These are phyloP conservation scores for Paraglomus occultum DNA, from an alignment of 192 early-diverging fungal species.

Conservation along the genomic window DNA sequence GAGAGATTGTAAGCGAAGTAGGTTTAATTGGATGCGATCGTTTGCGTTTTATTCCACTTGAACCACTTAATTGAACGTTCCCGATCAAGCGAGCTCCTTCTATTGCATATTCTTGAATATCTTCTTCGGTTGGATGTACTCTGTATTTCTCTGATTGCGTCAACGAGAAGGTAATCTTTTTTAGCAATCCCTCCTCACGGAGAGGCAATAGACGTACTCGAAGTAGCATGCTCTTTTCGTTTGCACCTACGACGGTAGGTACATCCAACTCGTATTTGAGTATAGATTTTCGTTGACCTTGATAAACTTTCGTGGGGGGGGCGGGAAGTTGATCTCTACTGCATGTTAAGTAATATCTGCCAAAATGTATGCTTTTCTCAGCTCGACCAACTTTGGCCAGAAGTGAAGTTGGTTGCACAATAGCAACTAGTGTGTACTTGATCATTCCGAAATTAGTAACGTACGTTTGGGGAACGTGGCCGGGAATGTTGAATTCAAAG, in stretches of 20 bases:
- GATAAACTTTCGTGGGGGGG: constrained; percentile 30
- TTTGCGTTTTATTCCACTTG: neutral
- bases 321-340: constrained; percentile 22
- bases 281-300: constrained; percentile 25
- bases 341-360: constrained; percentile 28
- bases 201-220: constrained; percentile 24
- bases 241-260: constrained; percentile 14
- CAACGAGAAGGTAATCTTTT: constrained; percentile 19
- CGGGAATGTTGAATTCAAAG: constrained; percentile 18
- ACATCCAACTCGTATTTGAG: constrained; percentile 31
- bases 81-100: constrained; percentile 18
- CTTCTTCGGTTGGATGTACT: constrained; percentile 19
- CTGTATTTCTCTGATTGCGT: constrained; percentile 31
- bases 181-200: neutral
- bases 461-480: constrained; percentile 24
- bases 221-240: constrained; percentile 20
- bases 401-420: constrained; percentile 25
- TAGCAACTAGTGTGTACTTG: constrained; percentile 22
- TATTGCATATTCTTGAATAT: constrained; percentile 20
- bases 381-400: neutral
- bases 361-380: constrained; percentile 15
- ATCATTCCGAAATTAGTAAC: constrained; percentile 28
- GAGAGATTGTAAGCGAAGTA: constrained; percentile 1
- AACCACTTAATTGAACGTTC: constrained; percentile 27
- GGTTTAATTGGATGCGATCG: constrained; percentile 28